These are phyloP conservation scores for Ceratocystis albifundus DNA, from an alignment of 2,329 filamentous ascomycete species.

Conservation along the genomic window DNA sequence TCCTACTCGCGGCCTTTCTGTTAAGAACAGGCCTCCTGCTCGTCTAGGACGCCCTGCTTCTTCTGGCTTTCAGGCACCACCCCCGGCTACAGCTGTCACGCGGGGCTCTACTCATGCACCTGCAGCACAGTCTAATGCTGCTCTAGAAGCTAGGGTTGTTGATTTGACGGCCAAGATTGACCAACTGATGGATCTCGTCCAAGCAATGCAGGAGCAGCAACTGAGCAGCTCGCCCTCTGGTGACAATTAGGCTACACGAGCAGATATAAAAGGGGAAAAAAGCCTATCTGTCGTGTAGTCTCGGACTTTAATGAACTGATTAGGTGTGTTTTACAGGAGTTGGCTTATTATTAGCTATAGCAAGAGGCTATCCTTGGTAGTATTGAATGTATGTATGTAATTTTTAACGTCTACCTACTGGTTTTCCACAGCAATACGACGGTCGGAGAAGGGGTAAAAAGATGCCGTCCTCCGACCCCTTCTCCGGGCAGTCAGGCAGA, in stretches of 20 bases:
- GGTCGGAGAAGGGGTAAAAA: too few relatives aligned
- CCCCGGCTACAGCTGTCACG: not conserved
- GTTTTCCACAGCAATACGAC: too few relatives aligned
- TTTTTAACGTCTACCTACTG: too few relatives aligned
- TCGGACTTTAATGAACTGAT: not conserved
- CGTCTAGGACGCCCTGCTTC: constrained; percentile 8
- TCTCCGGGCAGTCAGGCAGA: too few relatives aligned
- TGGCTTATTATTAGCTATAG: too few relatives aligned
- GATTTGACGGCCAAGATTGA: constrained; percentile 49
- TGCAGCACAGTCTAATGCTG: constrained; percentile 28
- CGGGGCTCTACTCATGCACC: constrained; percentile 27
- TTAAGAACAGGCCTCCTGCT: not conserved
- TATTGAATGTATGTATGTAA: too few relatives aligned
- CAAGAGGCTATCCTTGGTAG: too few relatives aligned
- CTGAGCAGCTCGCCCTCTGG: constrained; percentile 22
- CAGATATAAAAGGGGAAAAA: not conserved
- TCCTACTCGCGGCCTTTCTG: constrained; percentile 19
- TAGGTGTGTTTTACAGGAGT: not conserved
- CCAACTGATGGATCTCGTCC: constrained; percentile 42
- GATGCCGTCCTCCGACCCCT: too few relatives aligned
- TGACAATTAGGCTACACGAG: not conserved
- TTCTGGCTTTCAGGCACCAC: not conserved
- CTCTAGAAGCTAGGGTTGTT: constrained; percentile 41
- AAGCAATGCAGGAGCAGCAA: constrained; percentile 38
- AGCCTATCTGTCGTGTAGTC: not conserved